Evolutionary conservation across 805 yeast genomes (phyloP).

Genomic region (Yarrowia keelungensis): DNA sequence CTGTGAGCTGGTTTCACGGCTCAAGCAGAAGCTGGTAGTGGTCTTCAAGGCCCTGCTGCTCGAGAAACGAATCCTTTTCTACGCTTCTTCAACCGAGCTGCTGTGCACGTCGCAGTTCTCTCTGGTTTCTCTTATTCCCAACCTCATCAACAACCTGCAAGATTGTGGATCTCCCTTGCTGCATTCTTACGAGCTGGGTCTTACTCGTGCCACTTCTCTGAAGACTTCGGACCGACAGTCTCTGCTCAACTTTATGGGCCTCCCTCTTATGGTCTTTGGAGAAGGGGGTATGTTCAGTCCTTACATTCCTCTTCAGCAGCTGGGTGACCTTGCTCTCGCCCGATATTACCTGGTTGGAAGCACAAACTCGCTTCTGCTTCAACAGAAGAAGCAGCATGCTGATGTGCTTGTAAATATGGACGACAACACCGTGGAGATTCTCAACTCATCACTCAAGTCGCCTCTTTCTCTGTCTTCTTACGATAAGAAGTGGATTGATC

Average conservation of each 20-base stretch:
- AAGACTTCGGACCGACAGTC: constrained; percentile 81
- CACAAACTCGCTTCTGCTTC: constrained; percentile 80
- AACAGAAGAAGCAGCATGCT: constrained; percentile 64
- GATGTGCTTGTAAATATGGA: constrained; percentile 80
- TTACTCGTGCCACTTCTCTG: constrained; percentile 68
- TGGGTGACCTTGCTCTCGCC: constrained; percentile 71
- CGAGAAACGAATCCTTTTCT: constrained; percentile 76
- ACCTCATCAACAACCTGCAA: constrained; percentile 71
- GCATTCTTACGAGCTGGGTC: constrained; percentile 58
- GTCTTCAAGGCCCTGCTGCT: constrained; percentile 78
- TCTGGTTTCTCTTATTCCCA: constrained; percentile 82
- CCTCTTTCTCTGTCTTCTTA: constrained; percentile 58
- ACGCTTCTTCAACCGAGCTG: constrained; percentile 77
- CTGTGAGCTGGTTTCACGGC: constrained; percentile 64
- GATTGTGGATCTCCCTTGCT: constrained; percentile 82
- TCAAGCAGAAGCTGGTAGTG: constrained; percentile 65
- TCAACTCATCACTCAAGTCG: constrained; percentile 54
- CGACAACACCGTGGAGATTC: constrained; percentile 48
- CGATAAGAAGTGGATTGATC: constrained; percentile 79
- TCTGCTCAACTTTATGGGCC: constrained; percentile 77
- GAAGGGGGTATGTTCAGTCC: constrained; percentile 90
- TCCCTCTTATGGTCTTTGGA: constrained; percentile 86
- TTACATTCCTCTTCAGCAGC: constrained; percentile 90
- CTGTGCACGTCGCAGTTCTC: constrained; percentile 85
- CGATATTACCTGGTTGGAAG: constrained; percentile 80